Base-by-base conservation (phyloP, 371 early-diverging fungal genomes). In the Zancudomyces culisetae region DNA sequence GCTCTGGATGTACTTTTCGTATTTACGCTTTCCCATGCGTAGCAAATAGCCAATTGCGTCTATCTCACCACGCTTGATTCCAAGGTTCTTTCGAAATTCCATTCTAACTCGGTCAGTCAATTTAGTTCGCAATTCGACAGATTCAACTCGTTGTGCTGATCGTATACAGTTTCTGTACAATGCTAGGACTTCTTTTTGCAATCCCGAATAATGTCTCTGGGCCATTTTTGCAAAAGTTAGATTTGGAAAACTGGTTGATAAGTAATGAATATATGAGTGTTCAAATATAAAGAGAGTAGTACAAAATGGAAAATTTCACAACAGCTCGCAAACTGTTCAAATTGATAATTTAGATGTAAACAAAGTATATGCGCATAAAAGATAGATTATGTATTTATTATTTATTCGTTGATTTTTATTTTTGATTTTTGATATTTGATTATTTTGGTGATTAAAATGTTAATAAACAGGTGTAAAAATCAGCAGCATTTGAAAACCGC, bases 121-220 rank as follows among this genome's bases (percentile, higher is more conserved):
- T 40, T 56, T 57, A 3, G 61, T 54, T 40, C 51, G 58, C 42
- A 59, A 27, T 26, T 58, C 62, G 58, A 61, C 19, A 28, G 47
- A 28, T 29, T 10, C 19, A 55, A 27, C 53, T 58, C 52, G 15
- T 27, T 45, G 41, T 23, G 52, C 42, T 12, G 66, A 63, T 3
- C 66, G 63, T 28, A 66, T 47, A 42, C 66, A 66, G 55, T 60
- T 62, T 42, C 66, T 62, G 26, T 66, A 66, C 4, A 66, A 55
- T 12, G 55, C 57, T 24, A 66, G 45, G 2, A 58, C 63, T 45
- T 66, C 63, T 22, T 51, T 49, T 27, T 66, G 66, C 22, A 66
- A 52, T 2, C 66, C 66, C 1, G 66, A 66, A 15, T 61, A 55
- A 45, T 43, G 49, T 26, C 61, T 60, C 27, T 18, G 35, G 19